A percentile compares a stretch with the other conserved stretches of the same genome.
These are phyloP conservation scores for Pisolithus albus DNA, from an alignment of 768 basidiomycete species.

Conservation along the genomic window DNA sequence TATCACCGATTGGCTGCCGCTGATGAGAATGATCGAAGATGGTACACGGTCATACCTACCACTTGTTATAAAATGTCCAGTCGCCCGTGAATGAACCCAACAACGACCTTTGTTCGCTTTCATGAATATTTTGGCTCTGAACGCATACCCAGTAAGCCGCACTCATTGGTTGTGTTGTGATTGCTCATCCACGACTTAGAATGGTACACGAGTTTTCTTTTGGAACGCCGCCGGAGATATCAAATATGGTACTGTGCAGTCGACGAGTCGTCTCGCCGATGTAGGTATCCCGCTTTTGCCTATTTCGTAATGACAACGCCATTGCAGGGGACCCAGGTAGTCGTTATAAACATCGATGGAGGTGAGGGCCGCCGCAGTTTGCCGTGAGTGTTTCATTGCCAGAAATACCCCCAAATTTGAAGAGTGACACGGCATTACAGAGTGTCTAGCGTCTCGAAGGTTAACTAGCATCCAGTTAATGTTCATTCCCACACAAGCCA, in stretches of 20 bases:
- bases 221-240: conserved; percentile 50
- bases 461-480: conserved; percentile 26
- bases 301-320: conserved; percentile 4
- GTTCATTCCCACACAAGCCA: conserved; percentile 11
- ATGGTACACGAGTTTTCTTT: conserved; percentile 64
- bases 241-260: conserved; percentile 53
- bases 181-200: conserved; percentile 34
- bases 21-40: conserved; percentile 13
- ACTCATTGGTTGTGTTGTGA: conserved; percentile 2
- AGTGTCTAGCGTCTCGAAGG: conserved; percentile 41
- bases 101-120: conserved; percentile 9
- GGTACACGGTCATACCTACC: conserved; percentile 6
- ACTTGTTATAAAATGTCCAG: conserved; percentile 17
- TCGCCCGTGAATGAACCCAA: conserved; percentile 13
- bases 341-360: conserved; percentile 44
- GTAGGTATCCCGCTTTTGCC: conserved; percentile 31
- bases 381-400: conserved; percentile 41
- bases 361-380: conserved; percentile 40
- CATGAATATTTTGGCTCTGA: conserved; percentile 68
- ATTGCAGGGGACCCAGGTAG: conserved; percentile 54
- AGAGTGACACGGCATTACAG: conserved; percentile 22
- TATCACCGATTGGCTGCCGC: conserved; percentile 28
- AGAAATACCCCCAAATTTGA: not conserved
- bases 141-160: conserved; percentile 52
- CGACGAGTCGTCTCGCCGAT: conserved; percentile 48